Conservation (phyloP, 257 asterid species). For the Nicotiana noctiflora region DNA sequence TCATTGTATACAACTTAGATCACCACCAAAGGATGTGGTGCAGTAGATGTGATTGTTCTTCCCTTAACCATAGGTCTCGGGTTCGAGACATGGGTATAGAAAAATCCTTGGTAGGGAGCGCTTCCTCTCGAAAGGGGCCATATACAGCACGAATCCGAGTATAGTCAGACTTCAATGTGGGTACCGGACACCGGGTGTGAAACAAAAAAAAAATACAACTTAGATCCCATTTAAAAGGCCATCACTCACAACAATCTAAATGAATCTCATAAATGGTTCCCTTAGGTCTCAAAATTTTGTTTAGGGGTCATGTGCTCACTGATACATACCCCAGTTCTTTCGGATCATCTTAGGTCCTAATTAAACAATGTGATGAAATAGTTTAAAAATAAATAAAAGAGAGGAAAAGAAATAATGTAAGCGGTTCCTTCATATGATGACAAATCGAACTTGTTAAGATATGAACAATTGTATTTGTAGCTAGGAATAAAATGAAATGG, state of each 20-base stretch:
- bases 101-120: too few species aligned
- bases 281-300: background rate
- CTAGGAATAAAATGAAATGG: background rate
- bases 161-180: too few species aligned
- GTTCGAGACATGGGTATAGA: too few species aligned
- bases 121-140: too few species aligned
- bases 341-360: background rate
- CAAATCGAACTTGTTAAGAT: conserved; percentile 3
- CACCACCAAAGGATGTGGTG: too few species aligned
- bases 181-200: too few species aligned
- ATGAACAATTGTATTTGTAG: background rate
- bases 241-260: background rate
- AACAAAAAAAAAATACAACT: too few species aligned
- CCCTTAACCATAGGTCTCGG: too few species aligned
- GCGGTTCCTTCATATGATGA: background rate
- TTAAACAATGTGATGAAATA: background rate
- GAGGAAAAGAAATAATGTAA: background rate
- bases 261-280: background rate
- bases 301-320: background rate
- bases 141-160: too few species aligned
- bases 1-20: background rate
- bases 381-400: too few species aligned
- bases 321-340: background rate
- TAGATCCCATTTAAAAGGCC: background rate
- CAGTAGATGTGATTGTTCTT: too few species aligned